A percentile compares a stretch with the other conserved stretches of the same genome.
Conservation (phyloP, 345 rosid genomes). For the Fremontodendron californicum region DNA sequence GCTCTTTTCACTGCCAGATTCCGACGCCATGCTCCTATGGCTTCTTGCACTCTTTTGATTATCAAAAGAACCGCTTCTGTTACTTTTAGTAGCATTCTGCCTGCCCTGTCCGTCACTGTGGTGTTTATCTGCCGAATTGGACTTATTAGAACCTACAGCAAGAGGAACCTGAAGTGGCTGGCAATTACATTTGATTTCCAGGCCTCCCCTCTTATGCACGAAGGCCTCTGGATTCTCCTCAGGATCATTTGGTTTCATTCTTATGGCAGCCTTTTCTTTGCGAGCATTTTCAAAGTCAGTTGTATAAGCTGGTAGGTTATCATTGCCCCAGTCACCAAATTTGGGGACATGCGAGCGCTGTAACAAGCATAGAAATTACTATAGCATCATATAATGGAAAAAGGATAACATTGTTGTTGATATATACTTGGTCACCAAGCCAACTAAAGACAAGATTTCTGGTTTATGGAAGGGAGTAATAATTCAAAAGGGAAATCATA, state of each 20-base stretch:
- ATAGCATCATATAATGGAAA: neutral
- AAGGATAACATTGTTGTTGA: neutral
- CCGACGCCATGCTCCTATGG: slow-evolving; percentile 14
- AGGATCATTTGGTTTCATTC: slow-evolving; percentile 52
- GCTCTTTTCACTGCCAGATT: slow-evolving; percentile 26
- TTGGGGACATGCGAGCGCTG: slow-evolving; percentile 38
- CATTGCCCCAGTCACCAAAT: slow-evolving; percentile 49
- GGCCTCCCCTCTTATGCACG: slow-evolving; percentile 13
- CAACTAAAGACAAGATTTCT: neutral
- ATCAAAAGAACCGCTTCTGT: neutral
- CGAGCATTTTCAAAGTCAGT: slow-evolving; percentile 48
- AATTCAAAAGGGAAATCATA: neutral
- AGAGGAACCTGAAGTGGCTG: neutral
- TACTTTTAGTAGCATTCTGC: neutral
- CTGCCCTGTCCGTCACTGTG: neutral
- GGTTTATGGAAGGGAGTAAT: neutral
- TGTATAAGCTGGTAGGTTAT: slow-evolving; percentile 41
- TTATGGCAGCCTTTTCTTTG: slow-evolving; percentile 30
- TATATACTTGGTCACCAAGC: neutral
- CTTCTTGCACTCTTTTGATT: slow-evolving; percentile 10
- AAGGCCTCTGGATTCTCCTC: slow-evolving; percentile 45
- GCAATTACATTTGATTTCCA: neutral
- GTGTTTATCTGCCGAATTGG: neutral
- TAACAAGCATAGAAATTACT: neutral
- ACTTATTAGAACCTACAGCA: neutral